A percentile compares a stretch with the other conserved stretches of the same genome.
These are phyloP conservation scores for Alliaria petiolata DNA, from an alignment of 345 rosid genomes.

Conservation along the genomic window DNA sequence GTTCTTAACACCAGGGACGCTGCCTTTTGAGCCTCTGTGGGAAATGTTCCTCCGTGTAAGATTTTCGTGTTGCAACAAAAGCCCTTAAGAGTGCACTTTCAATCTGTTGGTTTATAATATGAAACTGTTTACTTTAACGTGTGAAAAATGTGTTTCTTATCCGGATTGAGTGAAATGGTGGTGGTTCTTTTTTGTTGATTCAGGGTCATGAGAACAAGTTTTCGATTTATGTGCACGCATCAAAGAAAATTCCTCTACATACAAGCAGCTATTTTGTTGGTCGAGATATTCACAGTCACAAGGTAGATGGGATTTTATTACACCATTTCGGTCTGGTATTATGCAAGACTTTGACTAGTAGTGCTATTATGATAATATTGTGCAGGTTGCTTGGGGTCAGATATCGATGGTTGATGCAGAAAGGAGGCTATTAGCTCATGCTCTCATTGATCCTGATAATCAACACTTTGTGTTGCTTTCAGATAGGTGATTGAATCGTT, in stretches of 20 bases:
- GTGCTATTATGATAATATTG: not conserved
- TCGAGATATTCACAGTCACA: constrained; percentile 56
- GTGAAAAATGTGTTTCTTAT: not conserved
- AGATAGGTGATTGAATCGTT: constrained; percentile 47
- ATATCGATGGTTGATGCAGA: constrained; percentile 76
- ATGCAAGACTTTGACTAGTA: not conserved
- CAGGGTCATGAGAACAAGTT: constrained; percentile 68
- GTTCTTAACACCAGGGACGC: constrained; percentile 59
- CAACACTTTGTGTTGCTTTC: constrained; percentile 70
- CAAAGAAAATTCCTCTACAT: constrained; percentile 50
- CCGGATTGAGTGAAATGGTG: not conserved
- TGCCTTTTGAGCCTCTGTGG: constrained; percentile 67
- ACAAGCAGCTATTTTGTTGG: constrained; percentile 51
- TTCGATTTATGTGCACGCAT: constrained; percentile 61
- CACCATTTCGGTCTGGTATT: not conserved
- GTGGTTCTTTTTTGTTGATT: not conserved
- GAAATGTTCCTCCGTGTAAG: constrained; percentile 53
- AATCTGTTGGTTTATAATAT: not conserved
- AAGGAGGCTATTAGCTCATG: constrained; percentile 57
- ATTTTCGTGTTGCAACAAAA: not conserved
- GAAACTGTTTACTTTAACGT: too few relatives aligned
- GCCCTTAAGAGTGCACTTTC: not conserved
- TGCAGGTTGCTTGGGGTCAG: constrained; percentile 69
- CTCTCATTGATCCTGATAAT: constrained; percentile 64
- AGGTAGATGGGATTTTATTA: constrained; percentile 30